Conservation (phyloP, 768 basidiomycete species). For the Dentipellis sp. region DNA sequence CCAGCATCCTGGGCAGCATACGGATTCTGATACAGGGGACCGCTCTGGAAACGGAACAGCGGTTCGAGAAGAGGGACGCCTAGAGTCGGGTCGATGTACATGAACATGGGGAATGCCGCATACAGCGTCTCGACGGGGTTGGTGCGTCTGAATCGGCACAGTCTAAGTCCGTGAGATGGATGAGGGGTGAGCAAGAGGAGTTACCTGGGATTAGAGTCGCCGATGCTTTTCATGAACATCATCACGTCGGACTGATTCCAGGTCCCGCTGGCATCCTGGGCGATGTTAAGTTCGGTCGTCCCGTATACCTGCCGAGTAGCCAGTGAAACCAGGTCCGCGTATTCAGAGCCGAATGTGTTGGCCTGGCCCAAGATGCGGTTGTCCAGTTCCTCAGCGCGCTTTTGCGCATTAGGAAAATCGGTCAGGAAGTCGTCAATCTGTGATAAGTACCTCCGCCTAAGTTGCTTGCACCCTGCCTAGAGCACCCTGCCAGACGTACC, state of each 20-base stretch:
- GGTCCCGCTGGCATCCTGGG: background rate
- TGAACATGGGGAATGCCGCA: conserved; percentile 9
- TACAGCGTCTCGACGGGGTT: conserved; percentile 9
- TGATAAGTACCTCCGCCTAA: background rate
- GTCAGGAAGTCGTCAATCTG: conserved; percentile 5
- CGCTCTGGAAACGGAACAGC: conserved; percentile 6
- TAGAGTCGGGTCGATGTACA: conserved; percentile 7
- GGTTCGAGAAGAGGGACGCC: conserved; percentile 9
- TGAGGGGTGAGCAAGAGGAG: background rate
- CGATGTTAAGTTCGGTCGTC: conserved; percentile 10
- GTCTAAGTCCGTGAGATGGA: background rate
- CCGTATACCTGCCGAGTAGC: conserved; percentile 2
- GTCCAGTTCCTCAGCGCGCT: conserved; percentile 5
- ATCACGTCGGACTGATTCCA: conserved; percentile 7
- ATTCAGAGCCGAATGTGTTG: background rate
- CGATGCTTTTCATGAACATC: conserved; percentile 14
- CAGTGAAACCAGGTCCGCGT: conserved; percentile 2
- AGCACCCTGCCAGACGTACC: background rate
- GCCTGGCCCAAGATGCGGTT: background rate
- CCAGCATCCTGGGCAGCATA: conserved; percentile 9
- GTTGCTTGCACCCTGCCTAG: background rate
- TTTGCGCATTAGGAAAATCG: conserved; percentile 2
- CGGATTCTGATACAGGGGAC: background rate
- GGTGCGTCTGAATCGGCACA: background rate
- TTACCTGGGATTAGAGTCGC: background rate